Percentiles rank a stretch among this genome's conserved stretches.
Conservation (phyloP, 2,329 filamentous ascomycete genomes). For the Arthrobotrys megalospora region DNA sequence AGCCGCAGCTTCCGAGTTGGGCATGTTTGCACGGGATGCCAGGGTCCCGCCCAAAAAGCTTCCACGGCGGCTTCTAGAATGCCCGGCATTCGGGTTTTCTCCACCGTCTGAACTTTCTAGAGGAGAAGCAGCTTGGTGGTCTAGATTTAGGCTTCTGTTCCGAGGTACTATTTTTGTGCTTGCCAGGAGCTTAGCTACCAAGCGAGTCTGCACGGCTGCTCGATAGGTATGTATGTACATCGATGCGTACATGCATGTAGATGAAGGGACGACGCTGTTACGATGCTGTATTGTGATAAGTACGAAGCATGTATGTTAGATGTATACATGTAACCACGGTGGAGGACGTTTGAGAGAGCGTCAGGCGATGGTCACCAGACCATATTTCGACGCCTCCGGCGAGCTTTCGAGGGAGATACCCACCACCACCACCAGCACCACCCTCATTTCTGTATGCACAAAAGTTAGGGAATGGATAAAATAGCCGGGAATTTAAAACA, state of each 20-base stretch:
- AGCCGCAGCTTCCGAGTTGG: conserved; percentile 11
- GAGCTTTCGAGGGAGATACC: conserved; percentile 24
- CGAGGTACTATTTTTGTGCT: conserved; percentile 18
- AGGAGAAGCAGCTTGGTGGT: neutral
- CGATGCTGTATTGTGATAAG: neutral
- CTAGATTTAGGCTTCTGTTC: conserved; percentile 19
- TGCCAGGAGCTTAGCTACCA: conserved; percentile 8
- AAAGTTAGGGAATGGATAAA: conserved; percentile 18
- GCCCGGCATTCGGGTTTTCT: conserved; percentile 13
- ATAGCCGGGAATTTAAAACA: conserved; percentile 38
- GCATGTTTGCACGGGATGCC: conserved; percentile 16
- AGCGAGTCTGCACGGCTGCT: conserved; percentile 5
- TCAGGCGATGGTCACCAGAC: conserved; percentile 43
- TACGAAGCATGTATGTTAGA: neutral
- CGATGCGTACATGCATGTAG: neutral
- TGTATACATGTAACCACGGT: neutral
- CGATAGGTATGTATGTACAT: conserved; percentile 8
- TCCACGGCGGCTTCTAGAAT: conserved; percentile 50
- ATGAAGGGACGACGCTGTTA: neutral
- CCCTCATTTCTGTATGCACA: neutral
- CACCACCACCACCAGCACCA: neutral
- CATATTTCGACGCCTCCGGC: conserved; percentile 10
- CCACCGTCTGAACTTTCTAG: conserved; percentile 31
- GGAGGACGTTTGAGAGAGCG: conserved; percentile 14
- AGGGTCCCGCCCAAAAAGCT: conserved; percentile 21